A percentile compares a stretch with the other conserved stretches of the same genome.
Conservation (phyloP, 768 basidiomycete genomes). For the Naganishia vishniacii region DNA sequence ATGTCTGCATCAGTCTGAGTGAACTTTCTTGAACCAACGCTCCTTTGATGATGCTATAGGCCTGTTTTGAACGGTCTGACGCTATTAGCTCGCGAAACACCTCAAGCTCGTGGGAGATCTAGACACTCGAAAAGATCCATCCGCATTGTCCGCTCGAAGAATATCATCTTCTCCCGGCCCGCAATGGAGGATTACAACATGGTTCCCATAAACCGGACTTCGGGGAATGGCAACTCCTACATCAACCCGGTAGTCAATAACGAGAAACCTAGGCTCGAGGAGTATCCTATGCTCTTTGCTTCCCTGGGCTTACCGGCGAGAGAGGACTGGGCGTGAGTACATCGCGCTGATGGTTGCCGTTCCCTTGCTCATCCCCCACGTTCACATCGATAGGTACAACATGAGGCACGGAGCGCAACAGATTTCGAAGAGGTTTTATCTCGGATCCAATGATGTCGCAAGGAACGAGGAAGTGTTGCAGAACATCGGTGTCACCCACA, state of each 20-base stretch:
- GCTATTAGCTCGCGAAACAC: no score
- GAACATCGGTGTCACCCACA: conserved; percentile 44
- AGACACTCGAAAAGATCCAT: no score
- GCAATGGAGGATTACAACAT: background rate
- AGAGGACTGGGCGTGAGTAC: conserved; percentile 24
- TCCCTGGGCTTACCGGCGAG: conserved; percentile 3
- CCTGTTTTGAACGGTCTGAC: no score
- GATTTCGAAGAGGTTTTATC: conserved; percentile 42
- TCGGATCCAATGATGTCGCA: conserved; percentile 46
- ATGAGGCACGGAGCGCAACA: conserved; percentile 48
- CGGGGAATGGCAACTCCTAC: background rate
- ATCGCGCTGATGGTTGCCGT: background rate
- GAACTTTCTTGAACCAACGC: no score
- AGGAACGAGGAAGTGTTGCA: conserved; percentile 35
- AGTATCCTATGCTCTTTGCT: background rate
- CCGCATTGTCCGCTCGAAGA: no score
- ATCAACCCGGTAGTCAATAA: conserved; percentile 6
- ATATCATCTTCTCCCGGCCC: background rate
- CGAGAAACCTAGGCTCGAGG: background rate
- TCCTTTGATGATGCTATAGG: no score
- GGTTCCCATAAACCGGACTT: background rate
- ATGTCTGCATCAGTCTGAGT: no score
- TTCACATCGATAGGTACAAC: conserved; percentile 38
- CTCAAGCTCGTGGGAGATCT: no score
- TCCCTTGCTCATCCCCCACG: background rate